Evolutionary conservation across 768 basidiomycete genomes (phyloP).

Genomic region (Lactarius quietus): DNA sequence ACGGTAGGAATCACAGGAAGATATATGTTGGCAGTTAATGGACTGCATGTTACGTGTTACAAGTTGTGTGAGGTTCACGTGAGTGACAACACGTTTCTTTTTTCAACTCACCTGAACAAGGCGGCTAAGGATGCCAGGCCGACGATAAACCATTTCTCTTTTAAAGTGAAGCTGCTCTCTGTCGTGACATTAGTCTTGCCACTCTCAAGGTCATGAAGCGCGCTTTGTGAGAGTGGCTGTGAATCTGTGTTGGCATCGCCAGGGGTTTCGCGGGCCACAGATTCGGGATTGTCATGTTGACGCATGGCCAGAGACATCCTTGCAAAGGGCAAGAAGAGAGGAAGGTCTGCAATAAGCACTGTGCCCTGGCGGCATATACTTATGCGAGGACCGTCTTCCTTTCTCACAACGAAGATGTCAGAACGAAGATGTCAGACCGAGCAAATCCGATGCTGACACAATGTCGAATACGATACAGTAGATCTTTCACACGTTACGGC

Average conservation of each 20-base stretch:
- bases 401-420: neutral
- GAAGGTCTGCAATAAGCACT: neutral
- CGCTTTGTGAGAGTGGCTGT: neutral
- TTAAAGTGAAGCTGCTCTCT: constrained; percentile 44
- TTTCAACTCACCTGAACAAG: constrained; percentile 51
- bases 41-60: constrained; percentile 47
- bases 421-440: neutral
- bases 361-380: neutral
- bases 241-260: neutral
- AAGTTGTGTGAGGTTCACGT: neutral
- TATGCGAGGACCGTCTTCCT: neutral
- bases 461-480: neutral
- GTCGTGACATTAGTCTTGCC: constrained; percentile 29
- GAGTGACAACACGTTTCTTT: neutral
- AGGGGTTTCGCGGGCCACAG: neutral
- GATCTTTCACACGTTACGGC: neutral
- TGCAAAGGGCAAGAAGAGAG: neutral
- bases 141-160: constrained; percentile 71
- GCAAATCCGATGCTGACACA: neutral
- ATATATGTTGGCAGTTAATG: constrained; percentile 73
- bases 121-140: constrained; percentile 53
- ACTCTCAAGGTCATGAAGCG: neutral
- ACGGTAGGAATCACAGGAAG: constrained; percentile 75
- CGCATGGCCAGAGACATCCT: neutral
- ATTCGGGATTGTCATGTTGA: neutral